phyloP scores from a whole-genome alignment of 2,329 filamentous ascomycete genomes.

The Botryotinia globosa region DNA sequence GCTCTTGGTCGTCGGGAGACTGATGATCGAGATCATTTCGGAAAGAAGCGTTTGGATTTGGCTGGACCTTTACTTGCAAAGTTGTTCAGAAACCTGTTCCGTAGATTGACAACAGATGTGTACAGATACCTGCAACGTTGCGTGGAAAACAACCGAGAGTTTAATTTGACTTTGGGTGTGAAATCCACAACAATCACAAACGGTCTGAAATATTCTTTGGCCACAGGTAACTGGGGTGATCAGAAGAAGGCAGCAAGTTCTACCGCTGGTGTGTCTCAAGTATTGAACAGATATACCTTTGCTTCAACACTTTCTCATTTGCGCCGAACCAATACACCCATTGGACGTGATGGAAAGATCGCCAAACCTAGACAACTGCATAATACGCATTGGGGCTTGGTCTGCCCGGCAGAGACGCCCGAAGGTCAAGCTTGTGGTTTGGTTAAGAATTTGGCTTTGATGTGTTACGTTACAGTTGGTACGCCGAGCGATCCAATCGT shows the following conservation, averaged over 20 bases:
- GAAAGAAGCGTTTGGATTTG: slow-evolving; percentile 95
- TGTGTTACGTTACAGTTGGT: slow-evolving; percentile 97
- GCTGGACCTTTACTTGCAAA: slow-evolving; percentile 94
- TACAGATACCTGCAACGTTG: slow-evolving; percentile 88
- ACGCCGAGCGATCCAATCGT: slow-evolving; percentile 86
- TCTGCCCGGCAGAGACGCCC: slow-evolving; percentile 95
- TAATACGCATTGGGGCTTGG: slow-evolving; percentile 97
- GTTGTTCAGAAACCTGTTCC: slow-evolving; percentile 88
- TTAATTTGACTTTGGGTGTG: slow-evolving; percentile 86
- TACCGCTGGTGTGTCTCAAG: slow-evolving; percentile 96
- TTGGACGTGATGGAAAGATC: slow-evolving; percentile 95
- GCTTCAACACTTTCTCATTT: slow-evolving; percentile 95
- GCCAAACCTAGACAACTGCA: slow-evolving; percentile 97
- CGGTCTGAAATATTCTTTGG: slow-evolving; percentile 92
- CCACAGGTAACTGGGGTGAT: slow-evolving; percentile 98
- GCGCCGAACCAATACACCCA: slow-evolving; percentile 94
- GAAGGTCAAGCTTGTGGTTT: slow-evolving; percentile 98
- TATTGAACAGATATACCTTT: slow-evolving; percentile 96
- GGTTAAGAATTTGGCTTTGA: slow-evolving; percentile 95
- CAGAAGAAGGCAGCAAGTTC: slow-evolving; percentile 97
- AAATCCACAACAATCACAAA: slow-evolving; percentile 90
- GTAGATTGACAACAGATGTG: slow-evolving; percentile 86
- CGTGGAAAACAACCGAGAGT: slow-evolving; percentile 83
- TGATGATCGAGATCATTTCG: slow-evolving; percentile 97
- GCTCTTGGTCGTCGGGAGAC: slow-evolving; percentile 89